phyloP scores from a whole-genome alignment of 2,329 filamentous ascomycete species.

The Chalaropsis thielavioides region DNA sequence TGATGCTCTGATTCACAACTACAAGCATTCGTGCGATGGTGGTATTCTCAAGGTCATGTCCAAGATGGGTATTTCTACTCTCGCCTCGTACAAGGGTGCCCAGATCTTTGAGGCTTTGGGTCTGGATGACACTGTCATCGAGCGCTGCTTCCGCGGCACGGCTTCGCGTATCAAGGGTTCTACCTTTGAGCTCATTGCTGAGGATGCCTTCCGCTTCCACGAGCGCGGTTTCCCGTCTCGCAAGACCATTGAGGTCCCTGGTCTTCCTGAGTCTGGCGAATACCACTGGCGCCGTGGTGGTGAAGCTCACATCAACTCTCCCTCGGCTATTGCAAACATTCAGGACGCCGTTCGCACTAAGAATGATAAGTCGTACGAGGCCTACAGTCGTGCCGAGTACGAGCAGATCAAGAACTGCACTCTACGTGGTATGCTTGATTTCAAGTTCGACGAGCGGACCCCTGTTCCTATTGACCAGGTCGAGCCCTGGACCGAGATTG shows the following conservation, averaged over 20 bases:
- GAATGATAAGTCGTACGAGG: constrained; percentile 97
- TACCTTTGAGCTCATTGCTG: constrained; percentile 83
- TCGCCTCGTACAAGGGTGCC: constrained; percentile 92
- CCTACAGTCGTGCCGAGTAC: constrained; percentile 83
- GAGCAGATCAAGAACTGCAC: constrained; percentile 96
- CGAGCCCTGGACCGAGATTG: constrained; percentile 95
- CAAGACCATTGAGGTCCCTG: constrained; percentile 59
- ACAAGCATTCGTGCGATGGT: constrained; percentile 91
- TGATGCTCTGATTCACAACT: constrained; percentile 78
- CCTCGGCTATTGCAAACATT: constrained; percentile 86
- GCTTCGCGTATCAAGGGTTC: constrained; percentile 88
- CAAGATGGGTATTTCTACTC: constrained; percentile 97
- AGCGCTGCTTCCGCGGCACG: constrained; percentile 88
- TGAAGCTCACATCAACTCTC: constrained; percentile 90
- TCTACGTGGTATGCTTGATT: constrained; percentile 83
- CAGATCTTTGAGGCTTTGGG: constrained; percentile 96
- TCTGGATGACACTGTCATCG: constrained; percentile 80
- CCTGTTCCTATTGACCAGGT: constrained; percentile 92
- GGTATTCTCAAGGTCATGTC: constrained; percentile 98
- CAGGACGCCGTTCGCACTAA: constrained; percentile 92
- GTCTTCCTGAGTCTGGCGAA: constrained; percentile 81
- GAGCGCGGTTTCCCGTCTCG: constrained; percentile 82
- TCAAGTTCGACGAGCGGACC: constrained; percentile 77
- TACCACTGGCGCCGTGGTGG: constrained; percentile 98
- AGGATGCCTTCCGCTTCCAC: constrained; percentile 89